phyloP scores from a whole-genome alignment of 2,329 filamentous ascomycete genomes.

The Cladophialophora psammophila region DNA sequence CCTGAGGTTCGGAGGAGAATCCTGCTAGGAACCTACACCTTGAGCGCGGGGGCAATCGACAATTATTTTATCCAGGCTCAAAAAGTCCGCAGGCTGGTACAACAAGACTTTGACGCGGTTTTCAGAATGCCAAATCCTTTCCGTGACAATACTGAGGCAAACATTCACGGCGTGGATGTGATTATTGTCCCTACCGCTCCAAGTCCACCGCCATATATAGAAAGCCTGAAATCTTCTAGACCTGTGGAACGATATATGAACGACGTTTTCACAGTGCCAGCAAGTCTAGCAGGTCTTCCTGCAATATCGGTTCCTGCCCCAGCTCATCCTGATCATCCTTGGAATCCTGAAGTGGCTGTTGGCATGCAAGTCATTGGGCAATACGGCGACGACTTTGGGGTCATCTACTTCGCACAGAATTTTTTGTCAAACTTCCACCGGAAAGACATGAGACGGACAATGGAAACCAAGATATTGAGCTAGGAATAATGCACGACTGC shows the following conservation, averaged over 20 bases:
- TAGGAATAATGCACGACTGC: neutral
- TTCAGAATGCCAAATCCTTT: conserved; percentile 77
- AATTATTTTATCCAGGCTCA: conserved; percentile 98
- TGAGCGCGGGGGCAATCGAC: conserved; percentile 89
- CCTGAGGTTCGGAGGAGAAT: conserved; percentile 86
- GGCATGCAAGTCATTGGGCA: conserved; percentile 58
- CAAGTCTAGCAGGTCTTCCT: conserved; percentile 88
- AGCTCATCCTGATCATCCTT: conserved; percentile 32
- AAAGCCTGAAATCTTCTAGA: conserved; percentile 57
- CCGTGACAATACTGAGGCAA: conserved; percentile 23
- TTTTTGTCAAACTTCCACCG: conserved; percentile 30
- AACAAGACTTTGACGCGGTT: conserved; percentile 82
- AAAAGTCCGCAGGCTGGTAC: conserved; percentile 81
- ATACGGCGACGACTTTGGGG: conserved; percentile 52
- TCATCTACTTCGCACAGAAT: conserved; percentile 37
- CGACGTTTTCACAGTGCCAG: conserved; percentile 94
- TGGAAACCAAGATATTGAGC: conserved; percentile 11
- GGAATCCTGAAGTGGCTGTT: conserved; percentile 40
- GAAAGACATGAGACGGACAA: conserved; percentile 8
- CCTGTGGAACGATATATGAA: conserved; percentile 84
- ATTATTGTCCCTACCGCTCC: conserved; percentile 88
- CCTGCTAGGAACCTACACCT: conserved; percentile 84
- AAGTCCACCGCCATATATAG: conserved; percentile 71
- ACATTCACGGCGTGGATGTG: conserved; percentile 76
- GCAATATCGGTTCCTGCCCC: conserved; percentile 80